phyloP scores from a whole-genome alignment of 129 eudicot genomes.

The Ambrosia artemisiifolia region DNA sequence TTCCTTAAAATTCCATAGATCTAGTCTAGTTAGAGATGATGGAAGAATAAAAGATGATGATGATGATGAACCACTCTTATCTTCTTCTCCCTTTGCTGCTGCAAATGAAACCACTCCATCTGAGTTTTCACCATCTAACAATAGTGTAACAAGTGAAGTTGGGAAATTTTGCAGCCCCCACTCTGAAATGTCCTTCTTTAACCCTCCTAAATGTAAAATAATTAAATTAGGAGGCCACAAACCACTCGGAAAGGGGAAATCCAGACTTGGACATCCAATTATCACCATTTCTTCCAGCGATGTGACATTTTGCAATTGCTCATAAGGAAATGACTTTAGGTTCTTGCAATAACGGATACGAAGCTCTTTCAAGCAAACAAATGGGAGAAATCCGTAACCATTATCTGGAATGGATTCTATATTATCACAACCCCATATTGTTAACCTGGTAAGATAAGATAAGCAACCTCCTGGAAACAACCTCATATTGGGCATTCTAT shows the following conservation, averaged over 20 bases:
- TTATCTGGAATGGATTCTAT: slow-evolving; percentile 27
- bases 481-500: neutral
- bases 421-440: slow-evolving; percentile 4
- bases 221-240: slow-evolving; percentile 22
- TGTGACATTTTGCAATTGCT: slow-evolving; percentile 14
- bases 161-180: slow-evolving; percentile 26
- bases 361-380: slow-evolving; percentile 16
- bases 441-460: slow-evolving; percentile 8
- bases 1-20: too few species aligned
- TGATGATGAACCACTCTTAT: too few species aligned
- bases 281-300: slow-evolving; percentile 4
- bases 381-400: slow-evolving; percentile 17
- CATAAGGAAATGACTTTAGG: slow-evolving; percentile 26
- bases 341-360: neutral
- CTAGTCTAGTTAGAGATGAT: too few species aligned
- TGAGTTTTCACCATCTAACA: slow-evolving; percentile 1
- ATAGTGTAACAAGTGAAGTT: neutral
- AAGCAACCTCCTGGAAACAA: slow-evolving; percentile 19
- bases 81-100: neutral
- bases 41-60: too few species aligned
- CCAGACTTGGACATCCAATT: neutral
- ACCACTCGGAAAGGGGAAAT: slow-evolving; percentile 14
- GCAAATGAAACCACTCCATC: slow-evolving; percentile 12
- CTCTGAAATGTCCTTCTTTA: slow-evolving; percentile 8
- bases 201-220: neutral